phyloP scores from a whole-genome alignment of 148 eudicot genomes.

The Rhododendron mucronatum region DNA sequence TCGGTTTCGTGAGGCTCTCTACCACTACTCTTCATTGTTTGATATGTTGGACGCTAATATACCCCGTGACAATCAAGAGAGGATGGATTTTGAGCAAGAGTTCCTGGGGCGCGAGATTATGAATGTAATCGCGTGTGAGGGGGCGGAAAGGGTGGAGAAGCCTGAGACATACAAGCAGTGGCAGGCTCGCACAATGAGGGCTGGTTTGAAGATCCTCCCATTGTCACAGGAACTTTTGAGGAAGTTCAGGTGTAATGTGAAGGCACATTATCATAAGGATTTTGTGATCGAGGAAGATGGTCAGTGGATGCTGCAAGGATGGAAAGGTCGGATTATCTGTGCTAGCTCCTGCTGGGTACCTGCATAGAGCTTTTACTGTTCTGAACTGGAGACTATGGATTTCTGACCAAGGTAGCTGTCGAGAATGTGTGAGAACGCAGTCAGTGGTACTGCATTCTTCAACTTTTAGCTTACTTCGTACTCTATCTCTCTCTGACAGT shows the following conservation, averaged over 20 bases:
- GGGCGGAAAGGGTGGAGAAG: constrained; percentile 44
- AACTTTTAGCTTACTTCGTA: too few relatives aligned
- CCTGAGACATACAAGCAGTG: constrained; percentile 26
- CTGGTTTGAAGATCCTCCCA: constrained; percentile 23
- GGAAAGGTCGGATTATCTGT: constrained; percentile 19
- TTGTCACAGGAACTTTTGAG: constrained; percentile 9
- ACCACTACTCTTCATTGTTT: constrained; percentile 32
- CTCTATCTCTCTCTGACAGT: too few relatives aligned
- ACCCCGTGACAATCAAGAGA: constrained; percentile 43
- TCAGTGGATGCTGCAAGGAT: constrained; percentile 22
- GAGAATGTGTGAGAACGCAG: too few relatives aligned
- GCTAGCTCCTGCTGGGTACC: constrained; percentile 26
- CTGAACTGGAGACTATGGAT: not conserved
- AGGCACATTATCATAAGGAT: constrained; percentile 12
- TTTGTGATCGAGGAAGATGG: constrained; percentile 25
- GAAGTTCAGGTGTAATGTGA: constrained; percentile 23
- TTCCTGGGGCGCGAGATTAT: constrained; percentile 68
- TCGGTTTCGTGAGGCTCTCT: constrained; percentile 47
- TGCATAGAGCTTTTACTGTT: not conserved
- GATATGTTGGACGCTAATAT: constrained; percentile 41
- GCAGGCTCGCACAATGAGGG: constrained; percentile 16
- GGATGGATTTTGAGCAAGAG: constrained; percentile 60
- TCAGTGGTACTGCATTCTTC: too few relatives aligned
- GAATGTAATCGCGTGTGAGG: constrained; percentile 81
- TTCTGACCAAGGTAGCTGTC: not conserved